phyloP scores from a whole-genome alignment of 1,139 yeast genomes.

The Geotrichum australiense region DNA sequence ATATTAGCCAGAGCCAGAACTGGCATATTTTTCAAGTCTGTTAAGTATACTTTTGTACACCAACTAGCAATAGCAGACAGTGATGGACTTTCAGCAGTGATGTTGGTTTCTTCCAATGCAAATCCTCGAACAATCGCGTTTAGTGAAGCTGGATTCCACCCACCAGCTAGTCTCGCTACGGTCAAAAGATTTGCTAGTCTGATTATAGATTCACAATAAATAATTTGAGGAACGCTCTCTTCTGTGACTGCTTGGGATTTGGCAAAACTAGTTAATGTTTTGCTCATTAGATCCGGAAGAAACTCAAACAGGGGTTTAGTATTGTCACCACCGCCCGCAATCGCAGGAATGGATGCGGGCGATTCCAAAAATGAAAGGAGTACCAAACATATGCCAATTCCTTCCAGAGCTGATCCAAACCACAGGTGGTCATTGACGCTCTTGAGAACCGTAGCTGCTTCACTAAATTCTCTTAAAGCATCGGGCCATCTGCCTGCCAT shows the following conservation, averaged over 20 bases:
- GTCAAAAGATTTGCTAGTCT: conserved; percentile 60
- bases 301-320: conserved; percentile 40
- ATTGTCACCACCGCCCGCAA: conserved; percentile 27
- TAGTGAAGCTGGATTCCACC: conserved; percentile 40
- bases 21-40: conserved; percentile 42
- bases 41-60: conserved; percentile 40
- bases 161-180: conserved; percentile 46
- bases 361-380: conserved; percentile 53
- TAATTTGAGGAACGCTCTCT: conserved; percentile 77
- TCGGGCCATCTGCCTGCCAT: conserved; percentile 71
- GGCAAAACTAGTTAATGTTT: conserved; percentile 52
- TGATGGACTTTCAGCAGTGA: conserved; percentile 26
- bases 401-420: conserved; percentile 83
- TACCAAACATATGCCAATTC: conserved; percentile 60
- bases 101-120: conserved; percentile 21
- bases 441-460: conserved; percentile 55
- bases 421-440: conserved; percentile 71
- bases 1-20: conserved; percentile 38
- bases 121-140: conserved; percentile 38
- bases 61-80: conserved; percentile 31
- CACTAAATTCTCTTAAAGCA: conserved; percentile 66
- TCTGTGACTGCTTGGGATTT: conserved; percentile 53
- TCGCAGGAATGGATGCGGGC: conserved; percentile 54
- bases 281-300: conserved; percentile 44
- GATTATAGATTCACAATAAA: conserved; percentile 65